A percentile compares a stretch with the other conserved stretches of the same genome.
These are phyloP conservation scores for Volvox carteri DNA, from an alignment of 163 green algal species.

Conservation along the genomic window DNA sequence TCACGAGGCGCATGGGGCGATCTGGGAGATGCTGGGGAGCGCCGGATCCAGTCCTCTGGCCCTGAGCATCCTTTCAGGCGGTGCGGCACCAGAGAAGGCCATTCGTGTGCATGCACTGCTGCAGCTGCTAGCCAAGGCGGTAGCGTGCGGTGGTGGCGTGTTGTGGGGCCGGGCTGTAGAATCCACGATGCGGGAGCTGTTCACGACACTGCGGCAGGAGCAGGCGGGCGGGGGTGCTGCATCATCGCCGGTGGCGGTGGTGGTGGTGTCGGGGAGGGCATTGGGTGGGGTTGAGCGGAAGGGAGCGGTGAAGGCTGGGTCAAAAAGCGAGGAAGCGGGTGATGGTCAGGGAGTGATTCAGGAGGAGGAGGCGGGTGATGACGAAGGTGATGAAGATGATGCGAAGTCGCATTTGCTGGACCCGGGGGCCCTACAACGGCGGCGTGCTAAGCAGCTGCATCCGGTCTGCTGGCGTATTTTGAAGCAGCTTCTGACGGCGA, in stretches of 20 bases:
- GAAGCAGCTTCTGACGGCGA: conserved; percentile 36
- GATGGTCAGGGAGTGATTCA: neutral
- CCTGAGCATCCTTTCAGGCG: conserved; percentile 30
- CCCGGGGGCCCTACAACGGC: conserved; percentile 2
- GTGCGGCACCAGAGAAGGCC: conserved; percentile 37
- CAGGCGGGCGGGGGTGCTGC: neutral
- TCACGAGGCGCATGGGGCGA: conserved; percentile 38
- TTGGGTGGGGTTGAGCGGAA: neutral
- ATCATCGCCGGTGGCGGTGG: neutral
- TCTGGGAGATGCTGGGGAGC: conserved; percentile 36
- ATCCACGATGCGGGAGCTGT: conserved; percentile 11
- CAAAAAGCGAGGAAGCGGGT: neutral
- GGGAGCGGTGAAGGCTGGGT: neutral
- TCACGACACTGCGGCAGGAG: conserved; percentile 15
- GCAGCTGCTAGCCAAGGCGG: conserved; percentile 28
- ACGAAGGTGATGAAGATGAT: conserved; percentile 29
- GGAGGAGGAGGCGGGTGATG: neutral
- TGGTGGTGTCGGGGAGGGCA: neutral
- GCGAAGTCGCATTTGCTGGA: conserved; percentile 46
- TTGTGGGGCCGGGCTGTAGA: conserved; percentile 31
- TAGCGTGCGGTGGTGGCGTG: conserved; percentile 17
- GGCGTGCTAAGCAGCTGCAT: conserved; percentile 44
- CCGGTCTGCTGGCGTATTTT: conserved; percentile 50
- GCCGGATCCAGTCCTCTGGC: conserved; percentile 23
- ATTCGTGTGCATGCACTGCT: conserved; percentile 34